A percentile compares a stretch with the other conserved stretches of the same genome.
These are phyloP conservation scores for Cytospora schulzeri DNA, from an alignment of 2,329 filamentous ascomycete species.

Conservation along the genomic window DNA sequence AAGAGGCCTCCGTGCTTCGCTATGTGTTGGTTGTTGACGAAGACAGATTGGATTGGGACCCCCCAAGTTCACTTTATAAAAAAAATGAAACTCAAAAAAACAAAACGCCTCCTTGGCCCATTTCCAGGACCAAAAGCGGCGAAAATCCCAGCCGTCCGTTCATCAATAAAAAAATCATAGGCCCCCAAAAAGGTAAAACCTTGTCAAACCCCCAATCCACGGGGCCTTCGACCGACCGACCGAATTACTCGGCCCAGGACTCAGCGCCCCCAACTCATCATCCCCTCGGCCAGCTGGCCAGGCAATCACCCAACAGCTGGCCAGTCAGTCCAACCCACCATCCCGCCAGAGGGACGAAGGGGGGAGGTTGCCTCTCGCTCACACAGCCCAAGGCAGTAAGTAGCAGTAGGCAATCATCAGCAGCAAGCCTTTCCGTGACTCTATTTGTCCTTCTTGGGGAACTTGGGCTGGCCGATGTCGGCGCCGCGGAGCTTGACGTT, in stretches of 20 bases:
- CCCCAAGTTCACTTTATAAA: not conserved
- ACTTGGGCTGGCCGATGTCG: conserved; percentile 83
- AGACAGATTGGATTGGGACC: not conserved
- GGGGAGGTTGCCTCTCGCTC: too few species aligned
- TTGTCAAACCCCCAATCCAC: not conserved
- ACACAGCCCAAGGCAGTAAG: too few species aligned
- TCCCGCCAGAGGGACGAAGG: too few species aligned
- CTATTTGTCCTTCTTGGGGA: conserved; percentile 39
- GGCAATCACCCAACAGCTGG: not conserved
- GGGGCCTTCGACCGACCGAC: not conserved
- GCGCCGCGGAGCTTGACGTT: conserved; percentile 84
- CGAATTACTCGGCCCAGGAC: not conserved
- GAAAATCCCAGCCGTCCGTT: not conserved
- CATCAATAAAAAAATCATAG: conserved; percentile 1
- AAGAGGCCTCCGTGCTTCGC: conserved; percentile 8
- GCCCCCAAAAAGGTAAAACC: not conserved
- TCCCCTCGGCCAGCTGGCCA: too few species aligned
- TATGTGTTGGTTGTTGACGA: conserved; percentile 9
- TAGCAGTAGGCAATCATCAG: too few species aligned
- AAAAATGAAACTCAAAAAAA: not conserved
- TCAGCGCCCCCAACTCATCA: not conserved
- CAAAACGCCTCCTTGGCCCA: conserved; percentile 6
- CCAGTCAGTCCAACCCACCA: not conserved
- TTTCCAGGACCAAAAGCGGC: conserved; percentile 3
- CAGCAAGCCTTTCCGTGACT: not conserved